Evolutionary conservation across 805 yeast genomes (phyloP).

Genomic region (Sugiyamaella chiloensis): DNA sequence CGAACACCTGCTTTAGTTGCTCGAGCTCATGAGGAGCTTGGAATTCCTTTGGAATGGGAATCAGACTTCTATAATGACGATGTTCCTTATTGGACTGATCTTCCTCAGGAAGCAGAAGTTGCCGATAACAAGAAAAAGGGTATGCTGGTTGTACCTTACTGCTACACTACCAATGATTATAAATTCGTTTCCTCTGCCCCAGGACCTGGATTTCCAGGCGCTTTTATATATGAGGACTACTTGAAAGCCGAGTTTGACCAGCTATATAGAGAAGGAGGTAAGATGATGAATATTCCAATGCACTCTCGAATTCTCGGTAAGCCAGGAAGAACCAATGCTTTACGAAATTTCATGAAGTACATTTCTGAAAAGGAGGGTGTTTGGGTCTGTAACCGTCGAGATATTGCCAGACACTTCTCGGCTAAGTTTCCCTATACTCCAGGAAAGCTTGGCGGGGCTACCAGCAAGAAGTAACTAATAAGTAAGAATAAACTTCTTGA

Average conservation of each 20-base stretch:
- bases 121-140: conserved; percentile 25
- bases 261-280: conserved; percentile 37
- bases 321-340: conserved; percentile 38
- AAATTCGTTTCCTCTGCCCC: conserved; percentile 22
- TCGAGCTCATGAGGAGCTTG: conserved; percentile 36
- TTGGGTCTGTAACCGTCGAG: conserved; percentile 38
- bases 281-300: conserved; percentile 39
- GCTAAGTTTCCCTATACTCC: conserved; percentile 11
- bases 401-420: conserved; percentile 32
- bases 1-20: conserved; percentile 32
- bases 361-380: conserved; percentile 35
- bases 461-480: not conserved
- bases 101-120: conserved; percentile 30
- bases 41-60: conserved; percentile 21
- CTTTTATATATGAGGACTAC: conserved; percentile 32
- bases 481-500: too few species aligned
- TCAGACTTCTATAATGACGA: conserved; percentile 16
- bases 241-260: conserved; percentile 39
- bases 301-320: conserved; percentile 38
- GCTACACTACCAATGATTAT: conserved; percentile 33
- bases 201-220: conserved; percentile 29
- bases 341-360: conserved; percentile 37
- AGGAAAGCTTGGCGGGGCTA: not conserved
- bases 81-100: conserved; percentile 22
- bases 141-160: conserved; percentile 33